Conservation (phyloP, 768 basidiomycete genomes). For the Lyophyllum atratum region DNA sequence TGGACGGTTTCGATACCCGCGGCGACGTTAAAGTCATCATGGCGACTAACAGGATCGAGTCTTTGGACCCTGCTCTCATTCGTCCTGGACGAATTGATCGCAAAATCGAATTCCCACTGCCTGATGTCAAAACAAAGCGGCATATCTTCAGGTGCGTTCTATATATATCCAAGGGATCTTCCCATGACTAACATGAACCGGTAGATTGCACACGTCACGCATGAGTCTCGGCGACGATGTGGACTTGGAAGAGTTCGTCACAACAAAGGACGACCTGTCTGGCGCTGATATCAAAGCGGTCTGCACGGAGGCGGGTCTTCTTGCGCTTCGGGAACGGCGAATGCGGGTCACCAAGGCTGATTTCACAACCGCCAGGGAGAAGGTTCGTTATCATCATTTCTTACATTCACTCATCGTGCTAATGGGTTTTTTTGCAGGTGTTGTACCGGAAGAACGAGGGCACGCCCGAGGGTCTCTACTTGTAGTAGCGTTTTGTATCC, state of each 20-base stretch:
- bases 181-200: background rate
- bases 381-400: conserved; percentile 52
- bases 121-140: conserved; percentile 98
- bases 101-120: conserved; percentile 97
- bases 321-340: conserved; percentile 91
- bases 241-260: conserved; percentile 93
- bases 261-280: conserved; percentile 93
- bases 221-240: conserved; percentile 91
- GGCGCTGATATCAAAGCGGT: conserved; percentile 99
- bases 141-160: conserved; percentile 87
- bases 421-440: conserved; percentile 44
- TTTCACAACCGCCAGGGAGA: conserved; percentile 89
- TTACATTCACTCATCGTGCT: background rate
- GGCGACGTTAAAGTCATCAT: conserved; percentile 99
- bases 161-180: background rate
- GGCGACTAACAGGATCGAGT: conserved; percentile 98
- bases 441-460: conserved; percentile 98
- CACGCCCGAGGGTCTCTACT: conserved; percentile 85
- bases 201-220: conserved; percentile 86
- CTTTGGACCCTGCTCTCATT: conserved; percentile 96
- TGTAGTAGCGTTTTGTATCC: conserved; percentile 43
- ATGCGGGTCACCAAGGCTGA: conserved; percentile 94
- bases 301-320: conserved; percentile 96
- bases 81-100: conserved; percentile 98
- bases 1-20: conserved; percentile 98